Conservation (phyloP, 2,329 filamentous ascomycete species). For the Karstenula rhodostoma region DNA sequence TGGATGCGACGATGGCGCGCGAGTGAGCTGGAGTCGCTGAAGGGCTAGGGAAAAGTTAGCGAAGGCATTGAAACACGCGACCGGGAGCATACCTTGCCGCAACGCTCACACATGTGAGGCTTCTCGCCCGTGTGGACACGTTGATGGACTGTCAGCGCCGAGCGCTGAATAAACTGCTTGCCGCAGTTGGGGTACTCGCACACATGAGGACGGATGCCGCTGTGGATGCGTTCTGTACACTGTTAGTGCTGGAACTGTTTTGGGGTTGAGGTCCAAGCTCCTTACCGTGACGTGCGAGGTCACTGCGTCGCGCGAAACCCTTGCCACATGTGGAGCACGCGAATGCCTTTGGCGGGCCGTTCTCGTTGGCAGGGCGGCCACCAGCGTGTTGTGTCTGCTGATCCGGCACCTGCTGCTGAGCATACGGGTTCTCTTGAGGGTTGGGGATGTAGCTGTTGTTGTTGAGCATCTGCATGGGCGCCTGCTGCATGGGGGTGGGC, state of each 20-base stretch:
- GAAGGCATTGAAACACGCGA: conserved; percentile 10
- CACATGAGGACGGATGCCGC: conserved; percentile 86
- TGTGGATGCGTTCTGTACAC: conserved; percentile 87
- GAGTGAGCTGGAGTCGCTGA: conserved; percentile 94
- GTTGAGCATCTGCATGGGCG: conserved; percentile 63
- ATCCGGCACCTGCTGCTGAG: conserved; percentile 49
- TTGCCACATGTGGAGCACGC: conserved; percentile 90
- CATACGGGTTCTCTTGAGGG: conserved; percentile 58
- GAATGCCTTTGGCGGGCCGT: conserved; percentile 75
- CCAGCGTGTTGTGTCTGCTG: conserved; percentile 51
- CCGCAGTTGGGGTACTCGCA: conserved; percentile 89
- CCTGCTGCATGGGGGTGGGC: conserved; percentile 59
- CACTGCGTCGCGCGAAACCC: conserved; percentile 90
- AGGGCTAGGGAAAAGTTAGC: conserved; percentile 69
- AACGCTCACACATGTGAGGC: conserved; percentile 96
- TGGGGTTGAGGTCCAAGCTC: conserved; percentile 46
- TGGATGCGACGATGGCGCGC: conserved; percentile 94
- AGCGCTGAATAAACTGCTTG: conserved; percentile 97
- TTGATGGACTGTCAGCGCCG: conserved; percentile 92
- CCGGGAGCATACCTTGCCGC: conserved; percentile 78
- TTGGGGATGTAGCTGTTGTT: conserved; percentile 64
- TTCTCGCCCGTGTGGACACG: conserved; percentile 98
- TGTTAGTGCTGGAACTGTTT: conserved; percentile 41
- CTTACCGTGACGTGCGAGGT: conserved; percentile 93
- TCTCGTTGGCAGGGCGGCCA: conserved; percentile 54